Base-by-base conservation (phyloP, 768 basidiomycete genomes). In the Dictyophora rubrovolvata region DNA sequence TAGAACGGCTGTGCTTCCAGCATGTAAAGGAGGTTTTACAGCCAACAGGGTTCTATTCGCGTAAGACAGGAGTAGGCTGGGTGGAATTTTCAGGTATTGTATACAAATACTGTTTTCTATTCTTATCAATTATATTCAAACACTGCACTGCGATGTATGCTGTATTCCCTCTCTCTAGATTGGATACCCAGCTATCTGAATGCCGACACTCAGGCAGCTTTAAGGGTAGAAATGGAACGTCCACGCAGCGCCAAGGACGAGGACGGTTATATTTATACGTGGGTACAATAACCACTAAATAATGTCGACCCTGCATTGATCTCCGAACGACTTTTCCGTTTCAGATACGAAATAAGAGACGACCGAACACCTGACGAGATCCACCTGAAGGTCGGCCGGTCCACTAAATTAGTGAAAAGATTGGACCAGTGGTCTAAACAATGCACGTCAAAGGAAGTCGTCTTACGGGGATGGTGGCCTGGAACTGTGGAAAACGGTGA, bases 351-450 rank as follows among this genome's bases (percentile, higher is more conserved):
- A 34, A 59, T 36, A 48, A 60, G 57, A 71, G 77, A 77, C 62
- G 56, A 68, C n/a, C 61, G 65, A 21, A 63, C 68, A 8, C 69
- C 69, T 1, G 68, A 74, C 35, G 69, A 74, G 8, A 72, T 88
- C 61, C 80, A 83, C 64, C 75, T 90, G 63, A 91, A 93, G 74
- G 86, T 91, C 22, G 91, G 90, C 16, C 80, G 89, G 35, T 77
- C 90, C 1, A 78, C 80, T 36, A 89, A 89, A 67, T 77, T 90
- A 21, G 78, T 76, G 33, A 85, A 84, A 64, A 77, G 90, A 33
- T 75, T 90, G 50, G 82, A 85, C 66, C 78, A 93, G 64, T 92
- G 90, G 90, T 76, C 76, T 20, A 90, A 86, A 64, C 87, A 89
- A 64, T 93, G 90, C 61, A 80, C 80, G 4, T 87, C 87, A 8